Evolutionary conservation across 805 yeast species (phyloP).

Genomic region (Wickerhamiella kazuoi): DNA sequence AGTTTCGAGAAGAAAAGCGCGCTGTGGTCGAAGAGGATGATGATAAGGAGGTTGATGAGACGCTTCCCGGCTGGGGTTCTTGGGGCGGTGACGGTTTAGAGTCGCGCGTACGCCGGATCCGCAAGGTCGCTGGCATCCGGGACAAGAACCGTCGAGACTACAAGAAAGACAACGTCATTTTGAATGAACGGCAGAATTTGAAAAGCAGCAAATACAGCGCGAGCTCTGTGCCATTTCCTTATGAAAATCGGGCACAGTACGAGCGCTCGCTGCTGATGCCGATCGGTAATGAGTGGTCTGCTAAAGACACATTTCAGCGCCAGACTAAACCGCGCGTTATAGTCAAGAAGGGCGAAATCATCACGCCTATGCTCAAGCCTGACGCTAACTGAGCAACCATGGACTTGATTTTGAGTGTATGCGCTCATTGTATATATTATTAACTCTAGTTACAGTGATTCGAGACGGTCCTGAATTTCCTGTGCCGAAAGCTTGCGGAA

Average conservation of each 20-base stretch:
- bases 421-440: too few relatives aligned
- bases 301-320: conserved; percentile 70
- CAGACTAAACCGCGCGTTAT: conserved; percentile 77
- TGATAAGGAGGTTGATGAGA: conserved; percentile 68
- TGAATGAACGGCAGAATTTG: conserved; percentile 74
- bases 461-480: conserved; percentile 91
- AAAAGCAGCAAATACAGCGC: conserved; percentile 75
- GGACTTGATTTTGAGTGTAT: too few relatives aligned
- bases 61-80: conserved; percentile 95
- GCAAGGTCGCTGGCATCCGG: conserved; percentile 62
- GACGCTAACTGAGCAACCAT: neutral
- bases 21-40: conserved; percentile 56
- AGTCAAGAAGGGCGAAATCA: conserved; percentile 72
- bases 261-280: conserved; percentile 90
- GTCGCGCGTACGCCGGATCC: conserved; percentile 41
- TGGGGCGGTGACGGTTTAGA: conserved; percentile 65
- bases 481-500: conserved; percentile 69
- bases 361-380: conserved; percentile 56
- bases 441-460: conserved; percentile 43
- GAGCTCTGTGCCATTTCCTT: conserved; percentile 85
- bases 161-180: conserved; percentile 60
- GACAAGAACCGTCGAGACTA: conserved; percentile 63
- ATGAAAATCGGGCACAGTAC: conserved; percentile 82
- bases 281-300: conserved; percentile 93
- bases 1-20: conserved; percentile 63